A percentile compares a stretch with the other conserved stretches of the same genome.
Evolutionary conservation across 2,329 filamentous ascomycete genomes (phyloP).

Genomic region (Botrytis porri): DNA sequence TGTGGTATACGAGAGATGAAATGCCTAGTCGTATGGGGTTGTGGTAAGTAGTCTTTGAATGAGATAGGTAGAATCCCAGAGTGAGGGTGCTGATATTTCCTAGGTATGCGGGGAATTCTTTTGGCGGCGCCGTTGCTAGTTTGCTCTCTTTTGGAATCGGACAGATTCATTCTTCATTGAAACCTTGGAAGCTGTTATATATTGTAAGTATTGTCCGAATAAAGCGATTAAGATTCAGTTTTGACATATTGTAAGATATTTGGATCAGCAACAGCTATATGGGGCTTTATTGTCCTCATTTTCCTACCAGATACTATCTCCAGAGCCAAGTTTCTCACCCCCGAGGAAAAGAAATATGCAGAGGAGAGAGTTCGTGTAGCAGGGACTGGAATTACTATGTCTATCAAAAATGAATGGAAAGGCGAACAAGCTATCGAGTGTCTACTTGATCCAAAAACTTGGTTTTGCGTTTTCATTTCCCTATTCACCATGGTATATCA

Average conservation of each 20-base stretch:
- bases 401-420: slow-evolving; percentile 47
- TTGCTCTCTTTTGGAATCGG: slow-evolving; percentile 55
- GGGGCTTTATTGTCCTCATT: slow-evolving; percentile 48
- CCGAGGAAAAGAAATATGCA: slow-evolving; percentile 48
- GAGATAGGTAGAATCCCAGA: accelerated
- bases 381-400: slow-evolving; percentile 51
- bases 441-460: slow-evolving; percentile 54
- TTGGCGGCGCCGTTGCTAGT: slow-evolving; percentile 50
- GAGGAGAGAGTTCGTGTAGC: slow-evolving; percentile 47
- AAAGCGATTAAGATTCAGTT: not conserved
- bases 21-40: slow-evolving; percentile 56
- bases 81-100: not conserved
- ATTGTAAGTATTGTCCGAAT: slow-evolving; percentile 31
- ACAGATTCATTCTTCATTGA: slow-evolving; percentile 47
- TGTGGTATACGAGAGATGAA: slow-evolving; percentile 47
- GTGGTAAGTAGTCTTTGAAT: slow-evolving; percentile 41
- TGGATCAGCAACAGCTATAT: slow-evolving; percentile 45
- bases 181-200: slow-evolving; percentile 58
- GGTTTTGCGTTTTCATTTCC: slow-evolving; percentile 51
- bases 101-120: slow-evolving; percentile 52
- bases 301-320: slow-evolving; percentile 53
- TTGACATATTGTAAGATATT: slow-evolving; percentile 40
- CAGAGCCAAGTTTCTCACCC: slow-evolving; percentile 55
- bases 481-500: slow-evolving; percentile 45
- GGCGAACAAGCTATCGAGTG: slow-evolving; percentile 51